Evolutionary conservation across 768 basidiomycete species (phyloP), one percentile per base, ranked within the genome.

Genomic region (Kwoniella mangroviensis): DNA sequence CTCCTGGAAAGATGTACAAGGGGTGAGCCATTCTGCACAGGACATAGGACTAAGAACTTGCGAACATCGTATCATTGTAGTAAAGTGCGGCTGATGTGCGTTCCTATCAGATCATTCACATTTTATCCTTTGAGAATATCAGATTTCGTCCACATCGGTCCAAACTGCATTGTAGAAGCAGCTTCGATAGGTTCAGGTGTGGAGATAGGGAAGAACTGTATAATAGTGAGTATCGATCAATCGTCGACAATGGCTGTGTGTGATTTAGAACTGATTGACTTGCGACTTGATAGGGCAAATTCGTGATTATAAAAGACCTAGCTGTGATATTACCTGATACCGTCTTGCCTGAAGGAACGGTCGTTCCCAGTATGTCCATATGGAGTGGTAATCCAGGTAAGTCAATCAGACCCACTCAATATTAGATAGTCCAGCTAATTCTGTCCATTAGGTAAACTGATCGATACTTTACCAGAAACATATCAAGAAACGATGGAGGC

Each of bases 111-210:
- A 0, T 66, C 69, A 43, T 83, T 81, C 69, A 97, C 98, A 79
- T 98, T 95, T 84, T 98, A 98, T 79, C 96, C 96, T 5, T 93
- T 98, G 90, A 94, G 95, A 81, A 90, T 99, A 11, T 93, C 93
- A 2, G 95, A 98, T 84, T 90, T 93, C 79, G 97, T 98, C 24
- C 91, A 96, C 71, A 92, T 99, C 55, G 96, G 95, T 17, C 88
- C 91, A n/a, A 88, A 88, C 73, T 88, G 88, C 53, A 89, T 98
- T 63, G 88, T 99, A 22, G 97, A 99, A 84, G 97, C 97, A 0
- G 94, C 95, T 0, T 91, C 90, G 2, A 94, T 98, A 59, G 96
- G 97, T 3, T 93, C 90, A 77, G 90, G 94, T 73, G 94, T 97
- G 59, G 90, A 94, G 80, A 96, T 99, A 67, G 96, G 96, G 51